Evolutionary conservation across 2,329 filamentous ascomycete genomes (phyloP).

Genomic region (Monilinia polystroma): DNA sequence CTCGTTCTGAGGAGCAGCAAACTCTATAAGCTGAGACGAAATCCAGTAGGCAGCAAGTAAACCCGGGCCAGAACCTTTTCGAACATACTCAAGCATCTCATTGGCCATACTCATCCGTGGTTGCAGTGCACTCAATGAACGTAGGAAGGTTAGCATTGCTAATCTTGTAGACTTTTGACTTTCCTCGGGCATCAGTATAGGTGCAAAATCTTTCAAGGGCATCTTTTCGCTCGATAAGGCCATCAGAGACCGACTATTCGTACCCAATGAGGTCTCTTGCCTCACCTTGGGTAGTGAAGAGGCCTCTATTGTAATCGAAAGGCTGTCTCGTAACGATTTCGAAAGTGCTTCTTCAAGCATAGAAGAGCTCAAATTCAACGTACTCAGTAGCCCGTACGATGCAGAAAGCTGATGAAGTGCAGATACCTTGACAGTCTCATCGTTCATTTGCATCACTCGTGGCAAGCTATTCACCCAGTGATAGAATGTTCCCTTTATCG

Average conservation of each 20-base stretch:
- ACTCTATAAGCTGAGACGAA: constrained; percentile 67
- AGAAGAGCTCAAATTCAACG: constrained; percentile 62
- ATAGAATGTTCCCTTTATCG: constrained; percentile 69
- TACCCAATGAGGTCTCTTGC: constrained; percentile 36
- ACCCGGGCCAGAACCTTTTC: constrained; percentile 55
- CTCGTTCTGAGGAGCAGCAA: constrained; percentile 50
- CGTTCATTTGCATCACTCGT: constrained; percentile 77
- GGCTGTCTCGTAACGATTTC: constrained; percentile 70
- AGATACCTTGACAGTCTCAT: constrained; percentile 72
- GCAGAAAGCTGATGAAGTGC: constrained; percentile 75
- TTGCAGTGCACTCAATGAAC: constrained; percentile 55
- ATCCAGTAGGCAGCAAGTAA: constrained; percentile 79
- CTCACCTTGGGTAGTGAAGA: constrained; percentile 27
- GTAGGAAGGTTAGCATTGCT: constrained; percentile 58
- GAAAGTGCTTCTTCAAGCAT: constrained; percentile 67
- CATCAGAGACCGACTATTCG: constrained; percentile 38
- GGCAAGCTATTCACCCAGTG: constrained; percentile 81
- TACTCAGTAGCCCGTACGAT: constrained; percentile 64
- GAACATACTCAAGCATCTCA: constrained; percentile 63
- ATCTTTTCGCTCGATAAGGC: constrained; percentile 32
- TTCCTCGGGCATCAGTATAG: constrained; percentile 62
- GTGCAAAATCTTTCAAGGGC: constrained; percentile 49
- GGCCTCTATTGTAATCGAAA: constrained; percentile 46
- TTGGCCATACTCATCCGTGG: constrained; percentile 60
- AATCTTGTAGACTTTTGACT: constrained; percentile 63